Evolutionary conservation across 1,284 basidiomycete species (phyloP), one percentile per base, ranked within the genome.

Genomic region (Pyrrhoderma noxium): DNA sequence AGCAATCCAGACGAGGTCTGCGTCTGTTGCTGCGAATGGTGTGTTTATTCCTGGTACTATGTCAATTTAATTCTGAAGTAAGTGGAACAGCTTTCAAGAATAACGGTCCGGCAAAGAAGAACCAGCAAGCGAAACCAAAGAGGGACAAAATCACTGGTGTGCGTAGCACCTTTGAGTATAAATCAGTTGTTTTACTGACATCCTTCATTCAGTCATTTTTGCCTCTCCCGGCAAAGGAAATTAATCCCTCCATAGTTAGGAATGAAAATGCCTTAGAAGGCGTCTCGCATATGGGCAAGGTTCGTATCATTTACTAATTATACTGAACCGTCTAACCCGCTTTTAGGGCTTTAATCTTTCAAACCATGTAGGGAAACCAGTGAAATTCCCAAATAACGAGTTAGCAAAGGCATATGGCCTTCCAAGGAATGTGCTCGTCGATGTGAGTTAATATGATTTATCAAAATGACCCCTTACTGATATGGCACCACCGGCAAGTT

Each of bases 381-480:
- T 73, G 45, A 62, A 64, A 14, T 79, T 80, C 51, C 57, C 67
- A 0, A 56, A 74, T 21, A 74, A 74, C 43, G 75, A 76, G 47
- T 73, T 79, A 1, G 68, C 78, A 35, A 68, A 73, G 27, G 74
- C 75, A 51, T 87, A 78, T 62, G 85, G 85, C 40, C 61, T 85
- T 8, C 85, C 85, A 0, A 80, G 73, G 53, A 79, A 76, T 53
- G 61, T 85, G 50, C 64, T 82, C 13, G 64, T 84, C 18, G 85
- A 89, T 67, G 83, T 85, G 45, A 31, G 73, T 14, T 65, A n/a
- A 25, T 27, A 21, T 40, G 21, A 3, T 19, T n/a, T 45, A 21
- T 14, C 14, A 37, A 3, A 18, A 19, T 13, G 34, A 42, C 37
- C 40, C 16, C 7, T 5, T 50, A 37, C 47, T 31, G 21, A 13